Percentiles rank a stretch among this genome's conserved stretches.
Conservation (phyloP, 805 yeast species). For the Debaryomyces tyrocola region DNA sequence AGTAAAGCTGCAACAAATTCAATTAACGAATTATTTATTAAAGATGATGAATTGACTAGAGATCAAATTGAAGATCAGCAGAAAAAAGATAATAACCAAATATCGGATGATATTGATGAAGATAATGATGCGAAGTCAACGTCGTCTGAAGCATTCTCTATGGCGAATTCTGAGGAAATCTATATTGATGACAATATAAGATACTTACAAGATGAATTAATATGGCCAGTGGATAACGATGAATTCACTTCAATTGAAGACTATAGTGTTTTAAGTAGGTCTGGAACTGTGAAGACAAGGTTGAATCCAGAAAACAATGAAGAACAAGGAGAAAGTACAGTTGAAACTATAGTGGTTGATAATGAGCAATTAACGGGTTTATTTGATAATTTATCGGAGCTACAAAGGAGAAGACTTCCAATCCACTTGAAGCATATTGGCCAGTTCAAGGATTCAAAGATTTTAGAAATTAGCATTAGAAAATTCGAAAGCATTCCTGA, state of each 20-base stretch:
- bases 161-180: conserved; percentile 17
- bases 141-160: not conserved
- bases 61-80: conserved; percentile 43
- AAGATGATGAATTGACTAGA: conserved; percentile 42
- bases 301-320: not conserved
- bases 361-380: conserved; percentile 25
- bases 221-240: conserved; percentile 17
- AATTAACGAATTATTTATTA: conserved; percentile 27
- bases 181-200: conserved; percentile 33
- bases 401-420: conserved; percentile 27
- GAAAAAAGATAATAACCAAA: conserved; percentile 21
- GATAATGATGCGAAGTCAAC: not conserved
- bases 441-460: conserved; percentile 36
- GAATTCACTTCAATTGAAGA: not conserved
- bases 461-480: conserved; percentile 27
- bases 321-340: not conserved
- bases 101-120: conserved; percentile 8
- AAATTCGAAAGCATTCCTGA: conserved; percentile 23
- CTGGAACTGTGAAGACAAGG: not conserved
- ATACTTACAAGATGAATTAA: conserved; percentile 26
- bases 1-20: not conserved
- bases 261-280: not conserved
- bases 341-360: conserved; percentile 18
- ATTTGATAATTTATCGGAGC: conserved; percentile 21
- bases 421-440: conserved; percentile 32